Evolutionary conservation across 768 basidiomycete genomes (phyloP).

Genomic region (Boletus subparvulus): DNA sequence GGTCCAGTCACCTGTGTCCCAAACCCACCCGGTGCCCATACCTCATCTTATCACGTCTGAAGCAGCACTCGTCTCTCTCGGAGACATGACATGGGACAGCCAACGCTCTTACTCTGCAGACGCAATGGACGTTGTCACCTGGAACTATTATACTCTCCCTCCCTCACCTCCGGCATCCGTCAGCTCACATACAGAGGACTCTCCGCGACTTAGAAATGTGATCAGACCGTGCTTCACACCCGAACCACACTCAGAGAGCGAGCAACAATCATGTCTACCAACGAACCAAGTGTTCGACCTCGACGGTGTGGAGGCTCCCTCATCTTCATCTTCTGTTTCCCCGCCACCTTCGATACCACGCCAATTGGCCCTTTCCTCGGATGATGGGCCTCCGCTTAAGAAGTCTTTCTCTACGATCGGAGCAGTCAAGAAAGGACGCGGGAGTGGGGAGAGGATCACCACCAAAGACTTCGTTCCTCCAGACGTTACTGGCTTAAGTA

Average conservation of each 20-base stretch:
- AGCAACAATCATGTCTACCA: conserved; percentile 57
- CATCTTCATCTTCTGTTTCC: conserved; percentile 36
- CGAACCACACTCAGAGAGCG: conserved; percentile 42
- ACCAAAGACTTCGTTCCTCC: conserved; percentile 87
- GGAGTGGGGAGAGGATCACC: conserved; percentile 46
- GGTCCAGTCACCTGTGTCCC: conserved; percentile 18
- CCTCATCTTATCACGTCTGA: conserved; percentile 60
- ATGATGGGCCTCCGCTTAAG: conserved; percentile 27
- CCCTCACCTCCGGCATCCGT: conserved; percentile 51
- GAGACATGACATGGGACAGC: conserved; percentile 51
- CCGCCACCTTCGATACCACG: conserved; percentile 31
- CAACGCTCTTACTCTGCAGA: conserved; percentile 37
- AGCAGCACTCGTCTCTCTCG: conserved; percentile 51
- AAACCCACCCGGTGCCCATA: conserved; percentile 43
- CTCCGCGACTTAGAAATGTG: conserved; percentile 46
- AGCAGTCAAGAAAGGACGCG: conserved; percentile 47
- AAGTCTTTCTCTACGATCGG: conserved; percentile 49
- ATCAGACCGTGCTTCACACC: conserved; percentile 54
- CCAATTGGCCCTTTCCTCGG: conserved; percentile 37
- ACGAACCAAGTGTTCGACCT: conserved; percentile 74
- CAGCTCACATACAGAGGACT: conserved; percentile 43
- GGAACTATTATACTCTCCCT: conserved; percentile 49
- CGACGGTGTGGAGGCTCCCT: conserved; percentile 30
- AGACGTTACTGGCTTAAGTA: conserved; percentile 83
- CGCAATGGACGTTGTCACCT: conserved; percentile 41